phyloP scores from a whole-genome alignment of 805 yeast genomes.

The Saturnispora dispora region DNA sequence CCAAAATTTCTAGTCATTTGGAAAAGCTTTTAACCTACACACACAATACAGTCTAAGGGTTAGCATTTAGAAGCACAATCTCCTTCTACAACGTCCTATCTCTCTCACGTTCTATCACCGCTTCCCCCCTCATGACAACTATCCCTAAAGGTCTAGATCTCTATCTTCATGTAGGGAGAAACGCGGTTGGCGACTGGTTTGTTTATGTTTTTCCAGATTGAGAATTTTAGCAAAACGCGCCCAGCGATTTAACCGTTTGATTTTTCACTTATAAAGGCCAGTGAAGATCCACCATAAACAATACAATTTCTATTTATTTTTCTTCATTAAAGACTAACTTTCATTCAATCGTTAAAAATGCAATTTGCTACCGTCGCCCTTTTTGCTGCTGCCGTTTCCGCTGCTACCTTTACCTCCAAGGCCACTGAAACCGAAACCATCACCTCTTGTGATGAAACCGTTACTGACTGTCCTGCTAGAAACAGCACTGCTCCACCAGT shows the following conservation, averaged over 20 bases:
- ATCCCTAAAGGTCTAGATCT: background rate
- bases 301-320: background rate
- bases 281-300: background rate
- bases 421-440: slow-evolving; percentile 32
- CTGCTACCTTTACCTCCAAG: slow-evolving; percentile 24
- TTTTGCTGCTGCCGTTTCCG: slow-evolving; percentile 27
- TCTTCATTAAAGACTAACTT: slow-evolving; percentile 10
- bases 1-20: too few species aligned
- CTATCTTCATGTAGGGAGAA: background rate
- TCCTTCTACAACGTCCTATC: too few species aligned
- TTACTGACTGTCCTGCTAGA: slow-evolving; percentile 26
- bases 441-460: slow-evolving; percentile 31
- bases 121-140: background rate
- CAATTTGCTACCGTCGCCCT: slow-evolving; percentile 37
- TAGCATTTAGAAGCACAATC: too few species aligned
- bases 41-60: too few species aligned
- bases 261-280: background rate
- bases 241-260: background rate
- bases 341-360: slow-evolving; percentile 28
- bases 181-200: slow-evolving; percentile 3
- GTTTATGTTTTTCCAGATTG: slow-evolving; percentile 1
- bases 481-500: slow-evolving; percentile 20
- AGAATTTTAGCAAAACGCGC: background rate
- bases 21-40: too few species aligned
- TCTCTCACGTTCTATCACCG: background rate